Base-by-base conservation (phyloP, 257 asterid species). In the Plantago elongata region DNA sequence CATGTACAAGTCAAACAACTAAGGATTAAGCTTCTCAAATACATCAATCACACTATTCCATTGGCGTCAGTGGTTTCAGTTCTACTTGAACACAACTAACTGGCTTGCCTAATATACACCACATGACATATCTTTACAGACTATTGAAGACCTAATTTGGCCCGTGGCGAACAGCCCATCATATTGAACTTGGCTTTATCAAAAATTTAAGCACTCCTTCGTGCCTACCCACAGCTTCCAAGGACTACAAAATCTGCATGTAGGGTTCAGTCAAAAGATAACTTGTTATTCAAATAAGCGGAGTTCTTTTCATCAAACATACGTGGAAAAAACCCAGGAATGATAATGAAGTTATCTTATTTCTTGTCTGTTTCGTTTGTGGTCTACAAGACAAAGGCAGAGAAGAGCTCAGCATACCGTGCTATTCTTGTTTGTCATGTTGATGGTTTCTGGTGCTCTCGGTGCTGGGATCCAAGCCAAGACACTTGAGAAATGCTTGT, bases 401-500 rank as follows among this genome's bases (percentile, higher is more conserved):
- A 27, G 72, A 45, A 7, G 13, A 59, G 1, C 55, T 60, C 16
- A 40, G 12, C 68, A 9, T 60, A 68, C 69, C 65, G 70, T 74
- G 61, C 73, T 74, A 84, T n/a, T 84, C 87, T 45, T 57, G 78
- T 65, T 74, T 82, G n/a, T 63, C 70, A 43, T 72, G 80, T 70
- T 70, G 70, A 64, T 30, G 27, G 27, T 43, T 59, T 69, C 37
- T 46, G 43, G 69, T 57, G 69, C 64, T 64, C 45, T 77, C 75
- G 0, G 76, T 48, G 62, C 58, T 54, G 9, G 79, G 69, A 73
- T 77, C 85, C 45, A 86, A 58, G 69, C 94, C 94, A 14, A 85
- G 68, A 49, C 94, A 85, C 75, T 85, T 86, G 6, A 86, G 73
- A 58, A 81, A 61, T 5, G 95, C 91, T 37, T 61, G 75, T 68